These are phyloP conservation scores for Wallacemonas sp. DNA, from an alignment of 208 protist species.

Conservation along the genomic window DNA sequence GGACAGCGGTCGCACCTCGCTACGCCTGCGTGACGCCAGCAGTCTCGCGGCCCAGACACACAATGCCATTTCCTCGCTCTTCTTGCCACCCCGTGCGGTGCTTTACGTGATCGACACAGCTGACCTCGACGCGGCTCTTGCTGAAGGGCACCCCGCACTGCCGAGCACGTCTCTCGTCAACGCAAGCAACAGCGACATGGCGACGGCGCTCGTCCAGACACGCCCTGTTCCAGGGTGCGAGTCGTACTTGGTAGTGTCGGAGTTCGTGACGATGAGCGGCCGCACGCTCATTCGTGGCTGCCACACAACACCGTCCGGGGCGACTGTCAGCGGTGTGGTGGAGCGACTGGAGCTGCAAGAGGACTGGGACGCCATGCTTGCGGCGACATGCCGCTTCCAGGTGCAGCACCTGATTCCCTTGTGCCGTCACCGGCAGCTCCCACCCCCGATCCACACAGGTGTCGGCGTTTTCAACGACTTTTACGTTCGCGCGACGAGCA, in stretches of 20 bases:
- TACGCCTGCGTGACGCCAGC: background rate
- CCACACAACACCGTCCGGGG: constrained; percentile 36
- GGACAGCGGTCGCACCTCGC: constrained; percentile 15
- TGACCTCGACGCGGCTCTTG: constrained; percentile 2
- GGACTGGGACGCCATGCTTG: constrained; percentile 28
- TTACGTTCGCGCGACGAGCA: constrained; percentile 23
- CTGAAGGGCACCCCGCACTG: background rate
- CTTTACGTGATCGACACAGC: constrained; percentile 35
- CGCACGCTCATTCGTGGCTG: constrained; percentile 48
- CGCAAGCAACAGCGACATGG: background rate
- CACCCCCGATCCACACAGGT: constrained; percentile 23
- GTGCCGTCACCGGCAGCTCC: constrained; percentile 3
- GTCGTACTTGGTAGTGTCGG: constrained; percentile 29
- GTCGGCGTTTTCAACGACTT: constrained; percentile 38
- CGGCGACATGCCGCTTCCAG: constrained; percentile 13
- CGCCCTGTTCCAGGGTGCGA: constrained; percentile 20
- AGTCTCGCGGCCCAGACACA: constrained; percentile 3
- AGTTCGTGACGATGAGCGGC: constrained; percentile 43
- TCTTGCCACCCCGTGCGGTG: constrained; percentile 31
- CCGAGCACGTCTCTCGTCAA: background rate
- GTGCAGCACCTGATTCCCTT: constrained; percentile 16
- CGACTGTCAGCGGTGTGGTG: constrained; percentile 32
- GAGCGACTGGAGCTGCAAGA: constrained; percentile 20
- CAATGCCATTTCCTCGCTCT: constrained; percentile 21
- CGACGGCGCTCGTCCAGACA: too few relatives aligned